A percentile compares a stretch with the other conserved stretches of the same genome.
phyloP scores from a whole-genome alignment of 331 rosid species.

The Dryas integrifolia region DNA sequence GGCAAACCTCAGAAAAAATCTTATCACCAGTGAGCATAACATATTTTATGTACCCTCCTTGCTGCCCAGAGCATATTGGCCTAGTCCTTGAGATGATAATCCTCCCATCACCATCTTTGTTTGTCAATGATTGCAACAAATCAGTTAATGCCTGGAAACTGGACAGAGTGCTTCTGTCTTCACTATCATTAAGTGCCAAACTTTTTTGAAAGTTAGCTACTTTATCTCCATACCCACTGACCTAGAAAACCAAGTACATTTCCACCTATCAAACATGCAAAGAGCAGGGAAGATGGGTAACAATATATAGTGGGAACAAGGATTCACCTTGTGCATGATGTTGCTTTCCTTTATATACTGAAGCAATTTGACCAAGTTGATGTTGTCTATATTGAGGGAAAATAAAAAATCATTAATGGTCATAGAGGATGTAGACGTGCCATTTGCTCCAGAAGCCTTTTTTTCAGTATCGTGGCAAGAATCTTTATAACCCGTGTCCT shows the following conservation, averaged over 20 bases:
- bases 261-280: conserved; percentile 11
- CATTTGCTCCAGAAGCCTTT: conserved; percentile 44
- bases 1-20: conserved; percentile 84
- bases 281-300: conserved; percentile 21
- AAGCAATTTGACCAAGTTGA: conserved; percentile 76
- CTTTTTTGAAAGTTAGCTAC: conserved; percentile 39
- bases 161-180: conserved; percentile 70
- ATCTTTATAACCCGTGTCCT: conserved; percentile 34
- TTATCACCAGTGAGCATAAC: conserved; percentile 90
- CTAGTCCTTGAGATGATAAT: conserved; percentile 68
- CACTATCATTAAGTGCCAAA: conserved; percentile 29
- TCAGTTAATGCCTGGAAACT: conserved; percentile 73
- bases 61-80: conserved; percentile 38
- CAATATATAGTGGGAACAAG: conserved; percentile 23
- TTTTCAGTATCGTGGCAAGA: conserved; percentile 35
- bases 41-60: conserved; percentile 70
- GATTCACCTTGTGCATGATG: conserved; percentile 84
- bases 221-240: conserved; percentile 76
- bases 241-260: conserved; percentile 49
- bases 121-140: conserved; percentile 66
- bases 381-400: conserved; percentile 73
- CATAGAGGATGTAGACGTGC: conserved; percentile 50
- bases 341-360: conserved; percentile 87
- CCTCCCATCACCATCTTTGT: conserved; percentile 77
- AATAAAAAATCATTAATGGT: conserved; percentile 82